These are phyloP conservation scores for Sungouiozyma intestinalis DNA, from an alignment of 805 yeast species.

Conservation along the genomic window DNA sequence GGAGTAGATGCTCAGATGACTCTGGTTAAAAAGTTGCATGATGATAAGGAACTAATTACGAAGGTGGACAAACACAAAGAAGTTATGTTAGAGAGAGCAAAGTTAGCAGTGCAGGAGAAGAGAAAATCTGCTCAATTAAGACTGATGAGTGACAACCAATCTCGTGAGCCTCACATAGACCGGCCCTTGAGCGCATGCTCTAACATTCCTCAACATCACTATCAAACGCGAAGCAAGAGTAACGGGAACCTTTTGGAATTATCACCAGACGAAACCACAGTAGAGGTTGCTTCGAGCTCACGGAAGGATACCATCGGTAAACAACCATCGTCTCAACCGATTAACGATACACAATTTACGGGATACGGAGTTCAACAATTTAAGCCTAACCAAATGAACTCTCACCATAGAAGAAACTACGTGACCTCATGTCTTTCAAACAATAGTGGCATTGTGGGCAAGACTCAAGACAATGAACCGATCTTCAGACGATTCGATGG, in stretches of 20 bases:
- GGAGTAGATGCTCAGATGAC: slow-evolving; percentile 50
- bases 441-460: slow-evolving; percentile 40
- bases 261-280: background rate
- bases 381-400: slow-evolving; percentile 17
- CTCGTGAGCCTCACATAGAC: background rate
- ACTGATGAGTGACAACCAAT: background rate
- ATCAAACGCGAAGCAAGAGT: slow-evolving; percentile 28
- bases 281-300: background rate
- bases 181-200: slow-evolving; percentile 10
- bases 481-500: slow-evolving; percentile 63
- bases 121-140: slow-evolving; percentile 1
- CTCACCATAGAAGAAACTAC: slow-evolving; percentile 26
- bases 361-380: slow-evolving; percentile 10
- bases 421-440: slow-evolving; percentile 31
- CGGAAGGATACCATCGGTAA: background rate
- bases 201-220: slow-evolving; percentile 16
- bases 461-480: slow-evolving; percentile 34
- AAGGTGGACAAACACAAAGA: slow-evolving; percentile 17
- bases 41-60: slow-evolving; percentile 20
- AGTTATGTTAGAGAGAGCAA: slow-evolving; percentile 6
- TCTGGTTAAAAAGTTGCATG: slow-evolving; percentile 36
- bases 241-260: slow-evolving; percentile 15
- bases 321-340: background rate
- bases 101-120: slow-evolving; percentile 16
- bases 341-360: slow-evolving; percentile 1